A percentile compares a stretch with the other conserved stretches of the same genome.
These are phyloP conservation scores for Austroboletus niveus DNA, from an alignment of 1,284 basidiomycete genomes.

Conservation along the genomic window DNA sequence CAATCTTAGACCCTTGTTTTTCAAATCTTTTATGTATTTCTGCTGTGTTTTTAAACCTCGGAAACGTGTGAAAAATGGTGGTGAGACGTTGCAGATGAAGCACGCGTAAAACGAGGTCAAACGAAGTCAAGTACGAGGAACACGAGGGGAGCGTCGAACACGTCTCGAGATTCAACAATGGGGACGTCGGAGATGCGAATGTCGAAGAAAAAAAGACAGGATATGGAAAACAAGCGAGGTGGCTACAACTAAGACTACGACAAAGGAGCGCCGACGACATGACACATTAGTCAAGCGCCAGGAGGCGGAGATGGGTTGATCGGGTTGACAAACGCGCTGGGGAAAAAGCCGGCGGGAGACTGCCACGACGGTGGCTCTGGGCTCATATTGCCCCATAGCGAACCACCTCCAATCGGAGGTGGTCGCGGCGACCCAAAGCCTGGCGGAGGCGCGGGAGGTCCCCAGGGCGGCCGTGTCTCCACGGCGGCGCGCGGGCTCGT, in stretches of 20 bases:
- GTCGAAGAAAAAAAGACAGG: not conserved
- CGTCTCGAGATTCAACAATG: not conserved
- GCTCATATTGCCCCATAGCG: conserved; percentile 43
- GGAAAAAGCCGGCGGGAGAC: conserved; percentile 43
- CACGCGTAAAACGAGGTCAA: conserved; percentile 7
- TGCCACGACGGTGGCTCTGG: conserved; percentile 48
- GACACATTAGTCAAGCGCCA: conserved; percentile 39
- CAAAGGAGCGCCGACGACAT: not conserved
- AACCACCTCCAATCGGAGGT: conserved; percentile 35
- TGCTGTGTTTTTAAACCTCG: conserved; percentile 30
- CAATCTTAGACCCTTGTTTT: conserved; percentile 9
- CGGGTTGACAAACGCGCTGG: conserved; percentile 46
- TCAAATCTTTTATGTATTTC: conserved; percentile 39
- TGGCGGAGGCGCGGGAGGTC: conserved; percentile 37
- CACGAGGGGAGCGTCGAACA: not conserved
- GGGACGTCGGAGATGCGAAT: not conserved
- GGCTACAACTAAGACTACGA: conserved; percentile 6
- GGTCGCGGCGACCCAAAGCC: conserved; percentile 39
- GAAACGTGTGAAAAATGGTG: not conserved
- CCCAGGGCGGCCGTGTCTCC: conserved; percentile 45
- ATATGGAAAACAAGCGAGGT: not conserved
- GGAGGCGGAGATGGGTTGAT: conserved; percentile 51
- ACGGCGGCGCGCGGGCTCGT: conserved; percentile 40
- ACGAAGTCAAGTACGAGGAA: not conserved
- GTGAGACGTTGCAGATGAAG: conserved; percentile 32